Conservation (phyloP, 805 yeast species). For the Saccharomycopsis sp. region DNA sequence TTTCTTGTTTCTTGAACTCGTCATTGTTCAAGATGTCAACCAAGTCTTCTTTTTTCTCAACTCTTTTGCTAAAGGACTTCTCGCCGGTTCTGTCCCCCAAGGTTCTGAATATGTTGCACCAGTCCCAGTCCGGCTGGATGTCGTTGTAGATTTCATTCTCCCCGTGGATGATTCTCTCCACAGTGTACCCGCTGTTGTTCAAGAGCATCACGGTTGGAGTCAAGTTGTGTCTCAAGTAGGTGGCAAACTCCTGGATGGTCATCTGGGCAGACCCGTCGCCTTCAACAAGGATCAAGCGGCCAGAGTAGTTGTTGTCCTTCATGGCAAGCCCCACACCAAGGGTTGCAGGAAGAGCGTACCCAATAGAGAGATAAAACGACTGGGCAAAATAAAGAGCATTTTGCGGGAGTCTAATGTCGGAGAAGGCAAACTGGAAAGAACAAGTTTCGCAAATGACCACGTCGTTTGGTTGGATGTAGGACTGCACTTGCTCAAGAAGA, state of each 20-base stretch:
- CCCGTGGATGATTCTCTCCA: conserved; percentile 81
- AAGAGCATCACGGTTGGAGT: conserved; percentile 64
- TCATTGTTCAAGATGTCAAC: conserved; percentile 30
- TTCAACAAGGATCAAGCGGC: conserved; percentile 63
- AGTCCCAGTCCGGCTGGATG: conserved; percentile 71
- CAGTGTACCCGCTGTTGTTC: conserved; percentile 85
- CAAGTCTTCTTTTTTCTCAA: conserved; percentile 34
- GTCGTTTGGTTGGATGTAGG: conserved; percentile 51
- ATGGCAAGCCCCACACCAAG: conserved; percentile 74
- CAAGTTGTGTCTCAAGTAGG: conserved; percentile 49
- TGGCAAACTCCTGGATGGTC: conserved; percentile 79
- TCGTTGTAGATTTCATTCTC: conserved; percentile 72
- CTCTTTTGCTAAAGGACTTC: conserved; percentile 27
- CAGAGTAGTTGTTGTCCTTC: conserved; percentile 37
- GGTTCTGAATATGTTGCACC: conserved; percentile 57
- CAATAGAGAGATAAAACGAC: conserved; percentile 76
- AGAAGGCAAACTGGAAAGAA: conserved; percentile 67
- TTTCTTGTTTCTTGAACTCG: conserved; percentile 28
- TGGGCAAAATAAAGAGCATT: conserved; percentile 50
- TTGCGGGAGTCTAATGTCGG: conserved; percentile 55
- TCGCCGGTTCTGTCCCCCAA: conserved; percentile 46
- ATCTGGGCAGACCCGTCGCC: conserved; percentile 95
- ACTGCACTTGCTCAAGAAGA: conserved; percentile 34
- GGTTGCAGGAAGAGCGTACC: conserved; percentile 80
- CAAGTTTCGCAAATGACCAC: conserved; percentile 76